Conservation (phyloP, 2,329 filamentous ascomycete genomes). For the Epicoccum sorghinum region DNA sequence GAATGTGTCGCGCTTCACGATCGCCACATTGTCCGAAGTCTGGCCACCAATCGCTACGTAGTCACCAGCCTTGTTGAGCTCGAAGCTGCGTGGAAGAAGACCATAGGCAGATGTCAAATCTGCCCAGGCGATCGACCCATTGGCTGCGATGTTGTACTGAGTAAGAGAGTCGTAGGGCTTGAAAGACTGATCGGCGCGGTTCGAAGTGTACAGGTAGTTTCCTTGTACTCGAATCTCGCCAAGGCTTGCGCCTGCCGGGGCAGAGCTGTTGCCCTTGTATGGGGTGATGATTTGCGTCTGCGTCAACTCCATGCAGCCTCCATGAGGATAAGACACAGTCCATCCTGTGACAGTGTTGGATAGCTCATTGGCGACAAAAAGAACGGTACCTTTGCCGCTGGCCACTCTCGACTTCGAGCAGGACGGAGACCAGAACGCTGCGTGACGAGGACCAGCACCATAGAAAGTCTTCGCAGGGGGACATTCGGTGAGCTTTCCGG, state of each 20-base stretch:
- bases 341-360: constrained; percentile 41
- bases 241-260: constrained; percentile 36
- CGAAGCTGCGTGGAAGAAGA: constrained; percentile 46
- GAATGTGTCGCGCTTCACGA: constrained; percentile 36
- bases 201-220: constrained; percentile 44
- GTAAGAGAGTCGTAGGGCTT: constrained; percentile 44
- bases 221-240: constrained; percentile 42
- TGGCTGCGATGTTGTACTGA: constrained; percentile 41
- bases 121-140: constrained; percentile 38
- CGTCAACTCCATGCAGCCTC: constrained; percentile 40
- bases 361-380: constrained; percentile 46
- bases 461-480: constrained; percentile 50
- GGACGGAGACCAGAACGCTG: constrained; percentile 55
- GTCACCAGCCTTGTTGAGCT: constrained; percentile 43
- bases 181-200: constrained; percentile 47
- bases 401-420: constrained; percentile 24
- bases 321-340: constrained; percentile 38
- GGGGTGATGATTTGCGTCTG: constrained; percentile 43
- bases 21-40: constrained; percentile 41
- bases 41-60: constrained; percentile 43
- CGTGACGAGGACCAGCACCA: constrained; percentile 62
- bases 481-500: constrained; percentile 56
- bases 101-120: constrained; percentile 40
- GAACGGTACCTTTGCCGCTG: constrained; percentile 24
- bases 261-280: constrained; percentile 39